Percentiles rank a stretch among this genome's conserved stretches.
These are phyloP conservation scores for Fusarium sp. DNA, from an alignment of 2,329 filamentous ascomycete species.

Conservation along the genomic window DNA sequence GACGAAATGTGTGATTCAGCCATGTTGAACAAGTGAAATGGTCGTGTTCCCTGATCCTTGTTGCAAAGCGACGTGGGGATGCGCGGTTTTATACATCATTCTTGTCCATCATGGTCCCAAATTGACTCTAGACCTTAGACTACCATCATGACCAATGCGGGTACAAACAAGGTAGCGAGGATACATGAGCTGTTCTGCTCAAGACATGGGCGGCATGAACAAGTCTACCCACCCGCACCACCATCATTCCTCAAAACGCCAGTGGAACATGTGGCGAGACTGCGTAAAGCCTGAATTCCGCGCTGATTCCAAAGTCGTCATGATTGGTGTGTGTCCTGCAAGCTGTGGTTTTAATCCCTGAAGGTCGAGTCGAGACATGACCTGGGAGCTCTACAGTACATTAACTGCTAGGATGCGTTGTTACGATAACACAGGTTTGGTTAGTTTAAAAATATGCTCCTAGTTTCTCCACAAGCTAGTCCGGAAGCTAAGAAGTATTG, in stretches of 20 bases:
- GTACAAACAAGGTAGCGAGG: neutral
- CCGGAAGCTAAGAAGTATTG: neutral
- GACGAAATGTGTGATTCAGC: constrained; percentile 45
- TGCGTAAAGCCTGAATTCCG: neutral
- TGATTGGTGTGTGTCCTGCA: constrained; percentile 11
- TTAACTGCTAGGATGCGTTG: neutral
- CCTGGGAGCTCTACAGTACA: neutral
- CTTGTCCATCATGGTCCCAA: neutral
- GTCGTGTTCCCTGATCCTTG: neutral
- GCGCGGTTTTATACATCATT: constrained; percentile 25
- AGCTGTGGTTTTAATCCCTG: neutral
- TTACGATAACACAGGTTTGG: neutral
- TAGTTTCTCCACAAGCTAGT: constrained; percentile 4
- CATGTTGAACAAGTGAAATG: constrained; percentile 15
- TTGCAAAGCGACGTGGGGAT: constrained; percentile 3
- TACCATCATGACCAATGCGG: constrained; percentile 13
- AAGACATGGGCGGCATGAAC: neutral
- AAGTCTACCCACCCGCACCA: constrained; percentile 14
- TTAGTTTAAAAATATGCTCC: neutral
- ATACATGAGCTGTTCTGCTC: constrained; percentile 2
- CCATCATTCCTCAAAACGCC: neutral
- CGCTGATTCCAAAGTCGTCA: neutral
- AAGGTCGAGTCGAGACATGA: neutral
- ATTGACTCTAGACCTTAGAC: neutral
- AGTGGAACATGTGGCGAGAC: constrained; percentile 14